phyloP scores from a whole-genome alignment of 306 rosid species.

The Citrullus amarus region DNA sequence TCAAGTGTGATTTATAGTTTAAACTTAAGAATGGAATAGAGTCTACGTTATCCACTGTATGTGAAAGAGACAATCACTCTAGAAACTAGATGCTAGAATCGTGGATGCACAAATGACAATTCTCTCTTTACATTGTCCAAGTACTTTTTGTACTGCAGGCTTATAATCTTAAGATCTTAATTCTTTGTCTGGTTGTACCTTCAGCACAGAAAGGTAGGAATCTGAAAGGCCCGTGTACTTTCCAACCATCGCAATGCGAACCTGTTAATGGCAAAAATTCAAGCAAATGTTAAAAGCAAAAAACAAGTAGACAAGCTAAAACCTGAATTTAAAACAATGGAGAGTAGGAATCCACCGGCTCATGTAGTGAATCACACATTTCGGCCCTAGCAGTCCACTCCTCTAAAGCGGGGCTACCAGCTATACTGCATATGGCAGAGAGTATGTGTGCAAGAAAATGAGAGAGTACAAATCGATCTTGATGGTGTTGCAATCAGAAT shows the following conservation, averaged over 20 bases:
- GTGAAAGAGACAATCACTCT: background rate
- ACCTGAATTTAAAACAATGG: background rate
- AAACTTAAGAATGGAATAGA: background rate
- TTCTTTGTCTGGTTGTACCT: slow-evolving; percentile 31
- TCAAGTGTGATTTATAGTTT: background rate
- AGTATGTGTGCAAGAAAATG: slow-evolving; percentile 6
- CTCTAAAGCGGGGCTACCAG: slow-evolving; percentile 24
- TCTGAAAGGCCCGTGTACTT: slow-evolving; percentile 85
- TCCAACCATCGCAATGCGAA: slow-evolving; percentile 91
- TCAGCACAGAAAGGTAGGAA: slow-evolving; percentile 82
- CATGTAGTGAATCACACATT: slow-evolving; percentile 23
- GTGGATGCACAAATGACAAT: background rate
- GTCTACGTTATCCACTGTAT: background rate
- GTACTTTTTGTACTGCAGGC: background rate
- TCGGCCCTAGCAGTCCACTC: slow-evolving; percentile 34
- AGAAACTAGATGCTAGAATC: background rate
- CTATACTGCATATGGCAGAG: slow-evolving; percentile 18
- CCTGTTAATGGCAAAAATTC: slow-evolving; percentile 28
- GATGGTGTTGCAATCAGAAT: background rate
- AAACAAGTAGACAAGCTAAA: background rate
- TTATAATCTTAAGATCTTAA: background rate
- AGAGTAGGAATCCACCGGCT: slow-evolving; percentile 20
- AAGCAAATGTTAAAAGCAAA: background rate
- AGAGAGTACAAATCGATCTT: background rate
- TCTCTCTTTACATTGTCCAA: background rate